A percentile compares a stretch with the other conserved stretches of the same genome.
Conservation (phyloP, 1,284 basidiomycete species). For the Kalmanozyma brasiliensis region DNA sequence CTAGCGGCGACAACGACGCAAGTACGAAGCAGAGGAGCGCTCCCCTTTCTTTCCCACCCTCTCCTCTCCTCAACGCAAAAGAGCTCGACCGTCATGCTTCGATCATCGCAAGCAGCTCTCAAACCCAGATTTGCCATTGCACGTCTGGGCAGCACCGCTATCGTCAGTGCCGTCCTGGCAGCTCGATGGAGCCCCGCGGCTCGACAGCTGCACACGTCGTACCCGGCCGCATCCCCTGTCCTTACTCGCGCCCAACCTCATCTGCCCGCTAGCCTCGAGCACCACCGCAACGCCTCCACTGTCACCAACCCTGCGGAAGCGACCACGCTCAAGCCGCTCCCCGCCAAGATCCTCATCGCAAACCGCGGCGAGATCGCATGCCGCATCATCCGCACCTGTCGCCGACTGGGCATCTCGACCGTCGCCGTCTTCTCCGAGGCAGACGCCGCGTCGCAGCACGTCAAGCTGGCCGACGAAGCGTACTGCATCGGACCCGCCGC, state of each 20-base stretch:
- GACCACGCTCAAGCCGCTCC: constrained; percentile 32
- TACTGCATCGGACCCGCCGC: constrained; percentile 91
- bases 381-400: constrained; percentile 88
- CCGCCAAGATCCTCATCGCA: constrained; percentile 59
- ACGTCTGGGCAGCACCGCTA: not conserved
- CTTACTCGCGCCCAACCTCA: not conserved
- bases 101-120: constrained; percentile 5
- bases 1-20: not conserved
- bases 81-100: constrained; percentile 13
- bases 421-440: constrained; percentile 90
- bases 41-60: not conserved
- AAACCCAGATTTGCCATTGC: constrained; percentile 22
- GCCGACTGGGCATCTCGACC: constrained; percentile 84
- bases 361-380: constrained; percentile 91
- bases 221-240: not conserved
- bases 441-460: constrained; percentile 82
- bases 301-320: constrained; percentile 2
- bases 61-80: not conserved
- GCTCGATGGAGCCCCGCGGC: constrained; percentile 1
- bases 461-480: constrained; percentile 86
- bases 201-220: constrained; percentile 15
- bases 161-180: too few species aligned
- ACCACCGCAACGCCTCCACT: constrained; percentile 7
- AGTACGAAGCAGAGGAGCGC: constrained; percentile 1
- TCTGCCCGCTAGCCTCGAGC: too few species aligned